A percentile compares a stretch with the other conserved stretches of the same genome.
Conservation (phyloP, 345 rosid species). For the Ricinus communis region DNA sequence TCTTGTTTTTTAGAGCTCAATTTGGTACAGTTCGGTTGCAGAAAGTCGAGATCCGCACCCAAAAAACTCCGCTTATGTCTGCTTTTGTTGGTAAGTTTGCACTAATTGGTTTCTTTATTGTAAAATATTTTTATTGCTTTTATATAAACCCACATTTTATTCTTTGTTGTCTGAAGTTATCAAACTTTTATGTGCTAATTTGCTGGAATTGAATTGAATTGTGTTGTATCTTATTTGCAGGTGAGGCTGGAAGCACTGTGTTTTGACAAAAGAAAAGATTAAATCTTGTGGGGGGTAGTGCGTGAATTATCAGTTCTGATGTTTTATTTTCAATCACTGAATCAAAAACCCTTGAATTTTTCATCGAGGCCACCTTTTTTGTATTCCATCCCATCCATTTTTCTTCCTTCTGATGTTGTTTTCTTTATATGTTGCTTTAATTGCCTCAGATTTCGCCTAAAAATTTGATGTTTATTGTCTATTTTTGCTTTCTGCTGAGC, state of each 20-base stretch:
- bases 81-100: conserved; percentile 24
- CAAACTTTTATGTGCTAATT: conserved; percentile 9
- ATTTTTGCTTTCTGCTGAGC: background rate
- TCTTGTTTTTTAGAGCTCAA: background rate
- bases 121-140: background rate
- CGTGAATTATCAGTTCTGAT: conserved; percentile 60
- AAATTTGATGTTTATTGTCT: conserved; percentile 48
- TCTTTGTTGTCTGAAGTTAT: background rate
- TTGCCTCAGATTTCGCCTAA: conserved; percentile 74
- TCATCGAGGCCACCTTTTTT: conserved; percentile 43
- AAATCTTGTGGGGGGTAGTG: conserved; percentile 16
- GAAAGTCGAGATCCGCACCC: conserved; percentile 28
- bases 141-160: background rate
- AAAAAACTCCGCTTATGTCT: conserved; percentile 16
- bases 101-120: background rate
- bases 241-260: conserved; percentile 5
- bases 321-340: conserved; percentile 66
- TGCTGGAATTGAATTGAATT: conserved; percentile 16
- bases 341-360: conserved; percentile 44
- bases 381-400: conserved; percentile 49
- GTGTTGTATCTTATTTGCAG: conserved; percentile 31
- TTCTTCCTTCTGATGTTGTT: conserved; percentile 58
- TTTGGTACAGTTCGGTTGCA: conserved; percentile 12
- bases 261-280: background rate
- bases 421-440: conserved; percentile 77